These are phyloP conservation scores for Biscogniauxia mediterranea DNA, from an alignment of 2,329 filamentous ascomycete species.

Conservation along the genomic window DNA sequence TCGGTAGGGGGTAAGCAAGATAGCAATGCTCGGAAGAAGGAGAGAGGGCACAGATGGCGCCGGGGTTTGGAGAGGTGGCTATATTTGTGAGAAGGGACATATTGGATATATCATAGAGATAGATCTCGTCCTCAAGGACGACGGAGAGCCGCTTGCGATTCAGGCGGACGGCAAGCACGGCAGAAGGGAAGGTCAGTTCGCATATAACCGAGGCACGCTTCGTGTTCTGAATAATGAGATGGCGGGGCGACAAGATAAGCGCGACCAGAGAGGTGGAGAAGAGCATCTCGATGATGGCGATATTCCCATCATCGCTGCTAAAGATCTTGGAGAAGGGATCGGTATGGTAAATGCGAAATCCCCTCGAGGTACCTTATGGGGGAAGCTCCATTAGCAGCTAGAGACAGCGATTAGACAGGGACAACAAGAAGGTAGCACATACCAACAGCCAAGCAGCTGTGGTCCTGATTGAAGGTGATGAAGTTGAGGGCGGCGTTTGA, in stretches of 20 bases:
- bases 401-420: not conserved
- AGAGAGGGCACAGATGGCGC: conserved; percentile 86
- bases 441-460: conserved; percentile 95
- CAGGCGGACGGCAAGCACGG: conserved; percentile 86
- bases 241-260: conserved; percentile 84
- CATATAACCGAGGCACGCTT: conserved; percentile 86
- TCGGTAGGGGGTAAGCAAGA: conserved; percentile 87
- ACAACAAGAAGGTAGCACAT: conserved; percentile 35
- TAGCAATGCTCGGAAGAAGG: conserved; percentile 95
- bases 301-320: conserved; percentile 90
- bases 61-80: conserved; percentile 88
- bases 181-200: conserved; percentile 97
- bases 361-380: conserved; percentile 75
- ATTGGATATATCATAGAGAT: conserved; percentile 97
- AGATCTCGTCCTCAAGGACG: conserved; percentile 92
- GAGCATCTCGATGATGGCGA: conserved; percentile 96
- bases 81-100: conserved; percentile 95
- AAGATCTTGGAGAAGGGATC: conserved; percentile 95
- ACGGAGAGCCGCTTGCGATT: conserved; percentile 94
- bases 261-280: conserved; percentile 97
- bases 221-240: conserved; percentile 95
- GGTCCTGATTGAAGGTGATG: conserved; percentile 98
- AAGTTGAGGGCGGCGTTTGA: conserved; percentile 81
- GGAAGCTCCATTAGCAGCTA: not conserved
- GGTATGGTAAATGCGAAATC: conserved; percentile 94